phyloP scores from a whole-genome alignment of 2,329 filamentous ascomycete species.

The Paraphoma sp. region DNA sequence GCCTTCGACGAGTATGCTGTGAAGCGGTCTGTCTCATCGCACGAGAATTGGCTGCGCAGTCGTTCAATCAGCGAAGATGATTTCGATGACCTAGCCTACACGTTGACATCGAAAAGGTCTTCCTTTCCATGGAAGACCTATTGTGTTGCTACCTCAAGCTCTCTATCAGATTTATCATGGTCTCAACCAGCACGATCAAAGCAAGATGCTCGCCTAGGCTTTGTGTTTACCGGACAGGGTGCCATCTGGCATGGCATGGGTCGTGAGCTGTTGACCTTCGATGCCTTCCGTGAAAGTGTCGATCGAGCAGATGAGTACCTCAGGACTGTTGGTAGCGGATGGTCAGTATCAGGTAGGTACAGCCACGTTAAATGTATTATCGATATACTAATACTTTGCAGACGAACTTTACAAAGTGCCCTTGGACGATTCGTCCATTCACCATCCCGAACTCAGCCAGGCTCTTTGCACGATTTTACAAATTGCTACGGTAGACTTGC shows the following conservation, averaged over 20 bases:
- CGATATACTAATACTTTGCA: not conserved
- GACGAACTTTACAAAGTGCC: constrained; percentile 16
- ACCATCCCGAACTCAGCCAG: constrained; percentile 23
- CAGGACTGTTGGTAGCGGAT: constrained; percentile 15
- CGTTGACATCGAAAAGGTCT: constrained; percentile 10
- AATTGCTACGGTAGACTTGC: constrained; percentile 24
- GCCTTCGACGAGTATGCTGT: constrained; percentile 13
- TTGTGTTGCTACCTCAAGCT: not conserved
- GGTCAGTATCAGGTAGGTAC: constrained; percentile 13
- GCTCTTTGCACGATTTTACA: constrained; percentile 28
- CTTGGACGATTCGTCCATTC: constrained; percentile 7
- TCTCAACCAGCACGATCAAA: constrained; percentile 3
- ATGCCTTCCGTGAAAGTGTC: constrained; percentile 16
- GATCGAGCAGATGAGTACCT: constrained; percentile 15
- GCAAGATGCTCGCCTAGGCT: constrained; percentile 1
- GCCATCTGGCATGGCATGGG: constrained; percentile 38
- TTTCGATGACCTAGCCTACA: constrained; percentile 16
- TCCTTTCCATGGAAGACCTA: constrained; percentile 15
- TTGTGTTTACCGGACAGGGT: constrained; percentile 43
- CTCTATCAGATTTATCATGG: constrained; percentile 1
- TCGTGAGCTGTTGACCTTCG: constrained; percentile 19
- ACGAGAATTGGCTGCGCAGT: constrained; percentile 5
- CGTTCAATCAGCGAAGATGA: not conserved
- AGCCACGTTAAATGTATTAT: not conserved
- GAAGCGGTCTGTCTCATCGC: not conserved